Percentiles rank a stretch among this genome's conserved stretches.
phyloP scores from a whole-genome alignment of 2,329 filamentous ascomycete species.

The Colletotrichum sp. region DNA sequence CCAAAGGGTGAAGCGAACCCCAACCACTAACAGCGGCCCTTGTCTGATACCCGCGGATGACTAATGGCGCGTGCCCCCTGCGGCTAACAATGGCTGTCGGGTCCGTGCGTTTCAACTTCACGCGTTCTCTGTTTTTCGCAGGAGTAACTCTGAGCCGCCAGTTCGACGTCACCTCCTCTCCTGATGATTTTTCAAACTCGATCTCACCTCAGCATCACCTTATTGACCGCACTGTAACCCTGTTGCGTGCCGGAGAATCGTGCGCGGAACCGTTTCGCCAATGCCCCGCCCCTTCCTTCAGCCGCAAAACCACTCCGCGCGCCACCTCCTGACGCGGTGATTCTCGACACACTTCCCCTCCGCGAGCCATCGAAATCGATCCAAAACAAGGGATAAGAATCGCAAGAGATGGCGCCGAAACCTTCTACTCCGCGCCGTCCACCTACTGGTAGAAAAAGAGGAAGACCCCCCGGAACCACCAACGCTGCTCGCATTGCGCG shows the following conservation, averaged over 20 bases:
- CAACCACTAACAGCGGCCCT: background rate
- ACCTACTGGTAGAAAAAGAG: constrained; percentile 49
- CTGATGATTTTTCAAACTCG: constrained; percentile 21
- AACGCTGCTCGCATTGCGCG: constrained; percentile 46
- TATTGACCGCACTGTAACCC: constrained; percentile 17
- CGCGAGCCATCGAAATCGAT: constrained; percentile 15
- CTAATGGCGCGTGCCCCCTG: constrained; percentile 20
- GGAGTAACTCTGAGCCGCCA: constrained; percentile 28
- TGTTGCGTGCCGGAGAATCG: constrained; percentile 22
- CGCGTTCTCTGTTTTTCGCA: constrained; percentile 47
- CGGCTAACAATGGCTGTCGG: constrained; percentile 16
- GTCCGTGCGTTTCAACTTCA: constrained; percentile 42
- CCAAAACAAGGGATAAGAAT: background rate
- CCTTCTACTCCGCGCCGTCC: constrained; percentile 44
- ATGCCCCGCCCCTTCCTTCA: constrained; percentile 22
- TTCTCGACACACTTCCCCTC: constrained; percentile 6
- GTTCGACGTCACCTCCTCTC: constrained; percentile 38
- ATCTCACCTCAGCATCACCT: constrained; percentile 14
- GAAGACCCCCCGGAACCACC: constrained; percentile 49
- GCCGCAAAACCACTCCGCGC: constrained; percentile 24
- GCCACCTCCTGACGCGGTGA: constrained; percentile 27
- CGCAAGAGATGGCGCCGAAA: constrained; percentile 32
- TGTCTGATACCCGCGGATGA: constrained; percentile 10
- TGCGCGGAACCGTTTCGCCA: constrained; percentile 20
- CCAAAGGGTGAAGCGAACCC: background rate